phyloP scores from a whole-genome alignment of 352 stramenopile species.

The Pythium volutum region DNA sequence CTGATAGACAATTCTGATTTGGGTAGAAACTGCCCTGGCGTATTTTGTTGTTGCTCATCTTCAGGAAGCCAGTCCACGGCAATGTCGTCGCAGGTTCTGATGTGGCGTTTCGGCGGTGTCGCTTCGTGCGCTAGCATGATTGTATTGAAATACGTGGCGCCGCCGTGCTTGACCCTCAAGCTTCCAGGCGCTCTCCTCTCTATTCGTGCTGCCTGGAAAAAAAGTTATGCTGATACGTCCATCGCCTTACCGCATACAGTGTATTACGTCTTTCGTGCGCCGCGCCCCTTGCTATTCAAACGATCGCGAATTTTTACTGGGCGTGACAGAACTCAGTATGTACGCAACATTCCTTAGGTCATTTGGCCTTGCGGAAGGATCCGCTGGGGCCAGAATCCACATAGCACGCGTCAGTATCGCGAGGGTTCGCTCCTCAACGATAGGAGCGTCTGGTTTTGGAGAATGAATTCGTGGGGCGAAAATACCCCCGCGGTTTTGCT shows the following conservation, averaged over 20 bases:
- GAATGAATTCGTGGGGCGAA: no score
- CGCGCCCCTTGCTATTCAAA: not conserved
- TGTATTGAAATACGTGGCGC: no score
- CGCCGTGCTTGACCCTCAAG: no score
- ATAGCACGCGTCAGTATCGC: not conserved
- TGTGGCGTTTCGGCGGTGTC: not conserved
- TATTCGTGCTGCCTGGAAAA: no score
- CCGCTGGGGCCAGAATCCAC: not conserved
- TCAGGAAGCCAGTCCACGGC: conserved; percentile 12
- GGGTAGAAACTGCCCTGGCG: not conserved
- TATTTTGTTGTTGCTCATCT: not conserved
- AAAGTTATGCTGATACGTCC: not conserved
- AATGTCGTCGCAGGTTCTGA: conserved; percentile 2
- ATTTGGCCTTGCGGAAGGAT: conserved; percentile 18
- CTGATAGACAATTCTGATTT: not conserved
- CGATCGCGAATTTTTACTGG: not conserved
- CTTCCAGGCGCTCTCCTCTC: no score
- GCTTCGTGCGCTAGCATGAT: not conserved
- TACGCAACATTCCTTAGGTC: not conserved
- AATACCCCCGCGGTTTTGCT: no score
- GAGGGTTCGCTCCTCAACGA: not conserved
- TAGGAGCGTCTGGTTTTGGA: not conserved
- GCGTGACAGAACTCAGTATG: conserved; percentile 14
- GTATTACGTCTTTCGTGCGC: not conserved
- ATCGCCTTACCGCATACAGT: not conserved